Evolutionary conservation across 2,329 filamentous ascomycete species (phyloP).

Genomic region (Colletotrichum sp.): DNA sequence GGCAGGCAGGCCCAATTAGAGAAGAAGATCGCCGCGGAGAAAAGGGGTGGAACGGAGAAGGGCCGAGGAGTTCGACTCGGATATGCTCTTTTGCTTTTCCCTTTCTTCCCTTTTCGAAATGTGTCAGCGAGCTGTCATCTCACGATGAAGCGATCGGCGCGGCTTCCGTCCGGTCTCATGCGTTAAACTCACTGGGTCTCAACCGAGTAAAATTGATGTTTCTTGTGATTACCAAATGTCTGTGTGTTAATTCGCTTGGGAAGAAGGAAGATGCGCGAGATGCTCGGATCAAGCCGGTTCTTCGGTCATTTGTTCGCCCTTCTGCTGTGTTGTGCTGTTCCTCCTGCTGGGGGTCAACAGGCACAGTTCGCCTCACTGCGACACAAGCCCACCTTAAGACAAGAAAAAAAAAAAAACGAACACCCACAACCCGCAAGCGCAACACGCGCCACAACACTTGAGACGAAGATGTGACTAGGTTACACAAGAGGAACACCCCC

Average conservation of each 20-base stretch:
- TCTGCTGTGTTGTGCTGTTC: neutral
- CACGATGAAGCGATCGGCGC: neutral
- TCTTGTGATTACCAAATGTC: neutral
- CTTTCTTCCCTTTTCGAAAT: neutral
- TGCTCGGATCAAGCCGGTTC: neutral
- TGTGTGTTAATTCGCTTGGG: neutral
- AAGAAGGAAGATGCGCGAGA: neutral
- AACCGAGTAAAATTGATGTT: neutral
- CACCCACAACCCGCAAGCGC: neutral
- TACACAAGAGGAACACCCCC: neutral
- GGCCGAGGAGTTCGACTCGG: neutral
- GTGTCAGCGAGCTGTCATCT: conserved; percentile 9
- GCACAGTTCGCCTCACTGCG: neutral
- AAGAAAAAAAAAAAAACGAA: no score
- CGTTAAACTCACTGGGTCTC: neutral
- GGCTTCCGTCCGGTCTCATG: conserved; percentile 12
- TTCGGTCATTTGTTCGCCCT: neutral
- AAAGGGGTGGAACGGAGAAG: neutral
- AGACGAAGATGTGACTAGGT: neutral
- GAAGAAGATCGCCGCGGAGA: neutral
- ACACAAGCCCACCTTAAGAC: neutral
- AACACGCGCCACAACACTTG: neutral
- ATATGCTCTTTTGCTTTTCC: neutral
- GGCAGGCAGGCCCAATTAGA: neutral
- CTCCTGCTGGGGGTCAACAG: no score